These are phyloP conservation scores for Colletotrichum chrysophilum DNA, from an alignment of 2,329 filamentous ascomycete species.

Conservation along the genomic window DNA sequence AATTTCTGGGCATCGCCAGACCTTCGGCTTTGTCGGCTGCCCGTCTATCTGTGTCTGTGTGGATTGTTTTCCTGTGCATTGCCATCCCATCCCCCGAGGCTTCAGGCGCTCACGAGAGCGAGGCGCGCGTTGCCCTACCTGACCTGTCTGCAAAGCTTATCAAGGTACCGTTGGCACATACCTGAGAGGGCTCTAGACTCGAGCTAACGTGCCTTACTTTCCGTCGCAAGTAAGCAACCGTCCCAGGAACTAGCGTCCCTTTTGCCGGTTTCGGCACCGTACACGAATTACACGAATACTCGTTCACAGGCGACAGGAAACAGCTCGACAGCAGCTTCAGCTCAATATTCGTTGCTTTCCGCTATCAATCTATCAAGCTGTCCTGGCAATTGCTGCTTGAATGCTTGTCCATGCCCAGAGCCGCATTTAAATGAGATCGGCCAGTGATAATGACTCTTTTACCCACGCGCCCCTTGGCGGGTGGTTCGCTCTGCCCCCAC, in stretches of 20 bases:
- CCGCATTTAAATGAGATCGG: conserved; percentile 13
- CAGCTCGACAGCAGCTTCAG: neutral
- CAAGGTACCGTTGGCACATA: neutral
- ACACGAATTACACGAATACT: neutral
- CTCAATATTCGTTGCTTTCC: neutral
- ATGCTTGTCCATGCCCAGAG: conserved; percentile 11
- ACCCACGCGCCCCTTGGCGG: neutral
- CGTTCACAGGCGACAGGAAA: neutral
- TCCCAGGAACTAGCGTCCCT: neutral
- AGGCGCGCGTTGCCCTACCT: neutral
- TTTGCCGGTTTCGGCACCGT: neutral
- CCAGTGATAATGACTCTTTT: conserved; percentile 4
- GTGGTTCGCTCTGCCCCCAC: neutral
- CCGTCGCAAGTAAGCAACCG: neutral
- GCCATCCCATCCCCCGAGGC: neutral
- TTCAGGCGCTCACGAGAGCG: neutral
- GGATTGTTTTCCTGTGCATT: neutral
- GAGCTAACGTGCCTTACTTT: neutral
- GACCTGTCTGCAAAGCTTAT: neutral
- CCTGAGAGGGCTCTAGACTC: neutral
- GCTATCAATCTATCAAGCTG: neutral
- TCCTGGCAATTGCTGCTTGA: neutral
- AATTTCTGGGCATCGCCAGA: conserved; percentile 2
- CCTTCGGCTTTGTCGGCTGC: conserved; percentile 4
- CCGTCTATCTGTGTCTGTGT: neutral